Percentiles rank a stretch among this genome's conserved stretches.
Evolutionary conservation across 2,329 filamentous ascomycete genomes (phyloP).

Genomic region (Aspergillus thermomutatus): DNA sequence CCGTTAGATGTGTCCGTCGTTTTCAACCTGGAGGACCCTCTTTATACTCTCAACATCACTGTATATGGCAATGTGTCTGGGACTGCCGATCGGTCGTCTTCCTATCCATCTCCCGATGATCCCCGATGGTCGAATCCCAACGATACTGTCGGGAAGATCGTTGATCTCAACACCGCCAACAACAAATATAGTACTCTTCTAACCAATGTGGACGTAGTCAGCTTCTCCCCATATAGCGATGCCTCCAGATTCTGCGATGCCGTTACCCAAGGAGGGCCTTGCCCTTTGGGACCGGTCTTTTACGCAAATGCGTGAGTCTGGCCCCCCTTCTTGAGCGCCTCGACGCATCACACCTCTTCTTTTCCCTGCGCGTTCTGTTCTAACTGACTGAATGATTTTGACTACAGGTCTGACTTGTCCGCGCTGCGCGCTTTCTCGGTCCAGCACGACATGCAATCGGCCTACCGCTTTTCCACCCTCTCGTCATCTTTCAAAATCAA

Average conservation of each 20-base stretch:
- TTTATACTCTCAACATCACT: constrained; percentile 68
- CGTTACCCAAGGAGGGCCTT: constrained; percentile 54
- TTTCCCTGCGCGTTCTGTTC: background rate
- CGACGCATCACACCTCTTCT: background rate
- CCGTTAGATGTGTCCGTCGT: constrained; percentile 70
- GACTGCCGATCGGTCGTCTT: constrained; percentile 47
- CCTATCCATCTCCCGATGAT: constrained; percentile 59
- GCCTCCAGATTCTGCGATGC: constrained; percentile 64
- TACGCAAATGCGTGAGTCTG: constrained; percentile 48
- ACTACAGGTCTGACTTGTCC: constrained; percentile 44
- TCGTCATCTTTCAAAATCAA: constrained; percentile 69
- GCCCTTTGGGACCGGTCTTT: constrained; percentile 75
- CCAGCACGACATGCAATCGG: constrained; percentile 70
- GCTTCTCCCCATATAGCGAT: constrained; percentile 65
- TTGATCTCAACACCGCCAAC: constrained; percentile 56
- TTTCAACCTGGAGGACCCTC: constrained; percentile 62
- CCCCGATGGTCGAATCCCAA: constrained; percentile 61
- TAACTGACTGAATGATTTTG: constrained; percentile 3
- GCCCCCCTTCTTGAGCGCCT: background rate
- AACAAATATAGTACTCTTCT: constrained; percentile 71
- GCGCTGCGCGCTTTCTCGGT: constrained; percentile 70
- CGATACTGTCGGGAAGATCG: constrained; percentile 72
- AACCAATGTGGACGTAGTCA: constrained; percentile 68
- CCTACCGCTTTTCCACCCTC: constrained; percentile 83
- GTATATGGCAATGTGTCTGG: constrained; percentile 92